Conservation (phyloP, 371 early-diverging fungal genomes). For the Rhizopus arrhizus region DNA sequence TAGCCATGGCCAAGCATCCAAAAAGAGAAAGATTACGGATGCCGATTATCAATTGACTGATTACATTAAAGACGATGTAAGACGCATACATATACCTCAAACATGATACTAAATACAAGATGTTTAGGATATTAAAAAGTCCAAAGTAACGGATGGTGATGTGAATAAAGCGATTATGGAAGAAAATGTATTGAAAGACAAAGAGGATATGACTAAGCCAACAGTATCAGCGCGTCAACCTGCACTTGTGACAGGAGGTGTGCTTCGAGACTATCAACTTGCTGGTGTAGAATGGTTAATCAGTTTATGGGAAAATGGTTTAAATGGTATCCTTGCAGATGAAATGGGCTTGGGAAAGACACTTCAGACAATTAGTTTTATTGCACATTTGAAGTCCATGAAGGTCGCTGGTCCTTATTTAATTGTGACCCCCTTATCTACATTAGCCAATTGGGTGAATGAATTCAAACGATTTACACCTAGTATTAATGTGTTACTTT, state of each 20-base stretch:
- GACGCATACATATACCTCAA: neutral
- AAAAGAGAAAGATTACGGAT: slow-evolving; percentile 37
- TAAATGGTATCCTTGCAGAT: slow-evolving; percentile 98
- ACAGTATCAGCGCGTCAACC: slow-evolving; percentile 76
- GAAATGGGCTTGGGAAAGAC: slow-evolving; percentile 99
- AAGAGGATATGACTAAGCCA: slow-evolving; percentile 29
- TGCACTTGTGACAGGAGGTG: slow-evolving; percentile 76
- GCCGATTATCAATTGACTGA: slow-evolving; percentile 60
- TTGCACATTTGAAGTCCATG: slow-evolving; percentile 82
- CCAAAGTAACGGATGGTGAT: slow-evolving; percentile 37
- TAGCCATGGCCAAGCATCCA: neutral
- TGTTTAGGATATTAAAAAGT: slow-evolving; percentile 48
- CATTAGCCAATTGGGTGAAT: slow-evolving; percentile 96
- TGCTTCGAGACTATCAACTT: slow-evolving; percentile 92
- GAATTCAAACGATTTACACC: slow-evolving; percentile 94
- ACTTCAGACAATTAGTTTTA: slow-evolving; percentile 93
- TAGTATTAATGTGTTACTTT: slow-evolving; percentile 83
- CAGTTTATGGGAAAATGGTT: slow-evolving; percentile 94
- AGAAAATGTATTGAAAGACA: slow-evolving; percentile 22
- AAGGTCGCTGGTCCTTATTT: slow-evolving; percentile 93
- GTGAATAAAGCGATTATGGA: slow-evolving; percentile 39
- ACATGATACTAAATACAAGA: too few species aligned
- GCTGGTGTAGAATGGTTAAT: slow-evolving; percentile 98
- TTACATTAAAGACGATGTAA: slow-evolving; percentile 61
- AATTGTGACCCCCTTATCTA: slow-evolving; percentile 95